Evolutionary conservation across 169 alveolate species (phyloP), one percentile per base, ranked within the genome.

Genomic region (Sarcocystis neurona): DNA sequence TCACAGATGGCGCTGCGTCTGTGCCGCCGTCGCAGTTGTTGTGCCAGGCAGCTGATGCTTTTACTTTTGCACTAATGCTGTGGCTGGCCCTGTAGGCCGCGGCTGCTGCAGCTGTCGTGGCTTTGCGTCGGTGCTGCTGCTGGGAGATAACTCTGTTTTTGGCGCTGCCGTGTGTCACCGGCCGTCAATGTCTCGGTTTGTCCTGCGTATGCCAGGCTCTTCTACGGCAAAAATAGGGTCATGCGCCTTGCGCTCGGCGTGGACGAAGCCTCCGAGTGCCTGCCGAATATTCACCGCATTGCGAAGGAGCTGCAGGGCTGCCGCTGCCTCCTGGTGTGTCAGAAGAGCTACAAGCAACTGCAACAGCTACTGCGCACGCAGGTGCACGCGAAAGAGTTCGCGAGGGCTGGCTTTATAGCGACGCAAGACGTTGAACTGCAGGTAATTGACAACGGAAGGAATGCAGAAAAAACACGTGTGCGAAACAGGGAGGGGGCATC

Each of bases 221-320:
- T 87, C 63, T 87, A 41, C 30, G 91, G 91, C 10, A 87, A 79
- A 48, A 87, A 87, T 82, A 87, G 77, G 56, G 85, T 87, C 48
- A 56, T 87, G 80, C 91, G 77, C 58, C 85, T 77, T 41, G 91
- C 91, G 27, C 79, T 87, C 32, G 91, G 91, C 47, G 37, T 53
- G 34, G 56, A n/a, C 1, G 63, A 87, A 34, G 30, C 82, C 12
- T 30, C 87, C 41, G 91, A 87, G 72, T 77, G 79, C 74, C 80
- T 48, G 37, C 75, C 50, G 37, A 63, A 63, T 30, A 47, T 84
- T 8, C 37, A 41, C 50, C 34, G 46, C 39, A 15, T 84, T 20
- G 3, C 80, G 6, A 58, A 63, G 39, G 2, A 34, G n/a, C 79
- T 84, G 50, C 6, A 37, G 48, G 79, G 80, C 8, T 60, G 63